These are phyloP conservation scores for Elaphomyces granulatus DNA, from an alignment of 495 filamentous ascomycete species.

Conservation along the genomic window DNA sequence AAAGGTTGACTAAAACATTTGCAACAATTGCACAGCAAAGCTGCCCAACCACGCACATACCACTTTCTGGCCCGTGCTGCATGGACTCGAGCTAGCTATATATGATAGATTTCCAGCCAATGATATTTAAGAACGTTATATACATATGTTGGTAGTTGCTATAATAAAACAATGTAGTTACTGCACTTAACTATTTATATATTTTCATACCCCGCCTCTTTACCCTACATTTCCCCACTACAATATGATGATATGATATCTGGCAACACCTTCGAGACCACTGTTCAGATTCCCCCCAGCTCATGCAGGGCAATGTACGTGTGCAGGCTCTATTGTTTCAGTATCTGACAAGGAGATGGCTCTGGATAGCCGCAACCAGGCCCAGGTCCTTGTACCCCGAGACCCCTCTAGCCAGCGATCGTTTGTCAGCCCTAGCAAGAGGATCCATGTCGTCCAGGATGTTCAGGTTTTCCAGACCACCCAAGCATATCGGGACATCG, in stretches of 20 bases:
- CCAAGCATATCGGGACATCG: slow-evolving; percentile 71
- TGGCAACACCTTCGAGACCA: slow-evolving; percentile 1
- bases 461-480: slow-evolving; percentile 62
- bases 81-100: not conserved
- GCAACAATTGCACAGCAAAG: not conserved
- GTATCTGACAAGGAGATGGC: no score
- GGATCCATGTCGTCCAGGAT: slow-evolving; percentile 69
- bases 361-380: no score
- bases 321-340: slow-evolving; percentile 2
- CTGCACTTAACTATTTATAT: no score
- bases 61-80: not conserved
- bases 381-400: no score
- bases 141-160: no score
- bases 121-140: no score
- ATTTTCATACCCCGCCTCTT: no score
- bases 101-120: no score
- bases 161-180: no score
- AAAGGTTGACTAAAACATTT: not conserved
- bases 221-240: no score
- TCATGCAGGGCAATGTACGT: not conserved
- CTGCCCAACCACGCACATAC: not conserved
- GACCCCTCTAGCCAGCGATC: no score
- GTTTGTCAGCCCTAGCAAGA: slow-evolving; percentile 40
- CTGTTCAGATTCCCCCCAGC: not conserved
- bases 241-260: no score